Percentiles rank a stretch among this genome's conserved stretches.
phyloP scores from a whole-genome alignment of 441 rosid species.

The Breynia disticha region DNA sequence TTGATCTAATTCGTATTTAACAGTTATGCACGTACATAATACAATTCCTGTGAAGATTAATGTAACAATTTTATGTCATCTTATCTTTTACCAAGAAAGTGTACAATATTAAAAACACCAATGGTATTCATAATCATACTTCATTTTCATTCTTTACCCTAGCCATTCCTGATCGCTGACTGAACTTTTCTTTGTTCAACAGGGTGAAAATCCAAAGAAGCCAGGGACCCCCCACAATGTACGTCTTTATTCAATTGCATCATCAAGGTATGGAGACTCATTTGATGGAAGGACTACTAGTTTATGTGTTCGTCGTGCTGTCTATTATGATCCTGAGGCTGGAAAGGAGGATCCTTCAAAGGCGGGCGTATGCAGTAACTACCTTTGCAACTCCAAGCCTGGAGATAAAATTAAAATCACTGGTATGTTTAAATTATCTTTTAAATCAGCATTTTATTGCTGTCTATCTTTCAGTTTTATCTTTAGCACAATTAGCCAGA shows the following conservation, averaged over 20 bases:
- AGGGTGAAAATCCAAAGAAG: conserved; percentile 98
- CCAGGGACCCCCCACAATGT: conserved; percentile 79
- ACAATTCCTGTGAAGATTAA: too few relatives aligned
- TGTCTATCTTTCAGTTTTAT: not conserved
- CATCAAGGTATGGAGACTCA: conserved; percentile 83
- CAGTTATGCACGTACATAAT: too few relatives aligned
- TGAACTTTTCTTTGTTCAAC: conserved; percentile 5
- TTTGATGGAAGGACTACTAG: conserved; percentile 86
- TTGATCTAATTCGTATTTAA: too few relatives aligned
- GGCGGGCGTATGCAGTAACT: conserved; percentile 86
- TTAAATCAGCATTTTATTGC: too few relatives aligned
- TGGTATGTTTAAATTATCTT: conserved; percentile 45
- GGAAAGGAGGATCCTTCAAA: conserved; percentile 90
- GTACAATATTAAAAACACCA: too few relatives aligned
- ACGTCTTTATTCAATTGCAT: conserved; percentile 92
- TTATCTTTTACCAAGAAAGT: too few relatives aligned
- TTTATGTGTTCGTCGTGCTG: conserved; percentile 91
- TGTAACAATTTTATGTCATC: too few relatives aligned
- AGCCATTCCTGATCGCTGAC: conserved; percentile 1
- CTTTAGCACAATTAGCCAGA: not conserved
- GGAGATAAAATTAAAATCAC: conserved; percentile 87
- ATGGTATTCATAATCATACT: too few relatives aligned
- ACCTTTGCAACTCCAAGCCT: conserved; percentile 77
- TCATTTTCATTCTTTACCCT: too few relatives aligned
- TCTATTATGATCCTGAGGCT: conserved; percentile 79